Base-by-base conservation (phyloP, 2,329 filamentous ascomycete species). In the Pseudophaeomoniella oleicola region DNA sequence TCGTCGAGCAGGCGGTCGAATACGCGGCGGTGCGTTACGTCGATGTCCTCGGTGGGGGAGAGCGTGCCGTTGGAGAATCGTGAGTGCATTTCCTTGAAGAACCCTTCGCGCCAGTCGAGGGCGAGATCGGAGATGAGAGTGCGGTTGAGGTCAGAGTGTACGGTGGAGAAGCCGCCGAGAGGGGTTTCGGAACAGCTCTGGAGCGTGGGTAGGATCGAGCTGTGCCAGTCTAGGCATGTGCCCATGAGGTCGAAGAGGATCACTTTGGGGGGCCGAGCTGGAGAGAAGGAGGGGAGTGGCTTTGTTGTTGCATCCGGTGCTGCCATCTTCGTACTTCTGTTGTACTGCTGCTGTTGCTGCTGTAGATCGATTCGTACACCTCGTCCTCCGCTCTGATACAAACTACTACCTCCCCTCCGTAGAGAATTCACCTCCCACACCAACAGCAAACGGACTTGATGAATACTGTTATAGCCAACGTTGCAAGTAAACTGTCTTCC, bases 201-300 rank as follows among this genome's bases (percentile, higher is more conserved):
- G 9, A 27, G 22, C n/a, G 22, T 27, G 9, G 22, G 22, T 27
- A 27, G 22, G 22, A 27, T 27, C 9, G 22, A 27, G n/a, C 9
- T 50, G 40, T 72, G 66, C 69, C 67, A 73, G 48, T 74, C 60
- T 3, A 69, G 64, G 42, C 68, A 72, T 16, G 69, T 73, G 16
- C 70, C 68, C 68, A 72, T 72, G 46, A 72, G 67, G 51, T 73
- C 66, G 50, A 72, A 72, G 43, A 71, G 63, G 30, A 71, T 54
- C 3, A 64, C 67, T 48, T 27, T 27, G 22, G 22, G 22, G n/a
- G 22, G 22, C n/a, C n/a, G n/a, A n/a, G n/a, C n/a, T n/a, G n/a
- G n/a, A n/a, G n/a, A n/a, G n/a, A n/a, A n/a, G n/a, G n/a, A n/a
- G n/a, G n/a, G n/a, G n/a, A n/a, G n/a, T n/a, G n/a, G n/a, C n/a